phyloP scores from a whole-genome alignment of 2,329 filamentous ascomycete species.

The Aspergillus aculeatinus region DNA sequence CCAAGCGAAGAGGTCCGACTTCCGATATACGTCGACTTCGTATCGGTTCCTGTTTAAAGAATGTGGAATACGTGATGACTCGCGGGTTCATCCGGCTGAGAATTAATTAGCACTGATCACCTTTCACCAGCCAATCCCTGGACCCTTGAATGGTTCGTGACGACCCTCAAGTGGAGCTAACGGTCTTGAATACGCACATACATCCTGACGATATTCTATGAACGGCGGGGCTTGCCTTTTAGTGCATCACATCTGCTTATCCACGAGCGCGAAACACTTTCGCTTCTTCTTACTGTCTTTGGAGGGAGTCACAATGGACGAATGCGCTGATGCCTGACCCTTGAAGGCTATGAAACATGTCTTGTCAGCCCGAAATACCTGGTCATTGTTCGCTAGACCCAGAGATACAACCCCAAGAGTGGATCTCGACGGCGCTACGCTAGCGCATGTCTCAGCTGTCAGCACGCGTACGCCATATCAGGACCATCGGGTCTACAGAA shows the following conservation, averaged over 20 bases:
- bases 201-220: background rate
- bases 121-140: background rate
- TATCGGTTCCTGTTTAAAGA: background rate
- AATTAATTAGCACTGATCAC: background rate
- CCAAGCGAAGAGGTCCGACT: background rate
- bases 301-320: background rate
- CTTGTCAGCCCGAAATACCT: background rate
- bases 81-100: background rate
- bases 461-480: background rate
- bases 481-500: background rate
- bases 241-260: background rate
- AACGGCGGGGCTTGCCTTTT: background rate
- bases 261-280: background rate
- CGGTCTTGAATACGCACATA: background rate
- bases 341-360: background rate
- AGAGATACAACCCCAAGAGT: background rate
- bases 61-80: background rate
- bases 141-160: background rate
- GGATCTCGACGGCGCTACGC: background rate
- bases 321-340: background rate
- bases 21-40: background rate
- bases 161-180: background rate
- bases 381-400: background rate
- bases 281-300: background rate
- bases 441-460: background rate